Conservation (phyloP, 495 filamentous ascomycete species). For the Pyrenula massariospora region DNA sequence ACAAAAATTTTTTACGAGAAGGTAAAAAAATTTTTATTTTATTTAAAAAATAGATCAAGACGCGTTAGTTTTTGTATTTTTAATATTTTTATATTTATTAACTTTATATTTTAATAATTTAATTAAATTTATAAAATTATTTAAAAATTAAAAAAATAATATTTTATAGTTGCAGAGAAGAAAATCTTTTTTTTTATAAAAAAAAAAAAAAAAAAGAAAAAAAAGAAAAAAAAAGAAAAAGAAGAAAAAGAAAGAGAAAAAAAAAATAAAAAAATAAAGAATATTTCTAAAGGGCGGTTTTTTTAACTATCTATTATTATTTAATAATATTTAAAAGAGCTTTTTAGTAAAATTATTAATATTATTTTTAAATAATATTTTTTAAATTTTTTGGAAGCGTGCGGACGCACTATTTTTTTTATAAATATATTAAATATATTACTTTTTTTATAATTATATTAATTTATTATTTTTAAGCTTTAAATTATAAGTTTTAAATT, state of each 20-base stretch:
- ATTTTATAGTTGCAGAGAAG: too few species aligned
- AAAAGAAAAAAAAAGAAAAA: too few species aligned
- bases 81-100: too few species aligned
- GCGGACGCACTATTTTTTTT: neutral
- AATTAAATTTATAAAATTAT: neutral
- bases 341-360: neutral
- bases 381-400: neutral
- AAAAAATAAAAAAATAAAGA: neutral
- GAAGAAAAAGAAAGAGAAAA: too few species aligned
- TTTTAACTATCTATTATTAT: slow-evolving; percentile 1
- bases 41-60: too few species aligned
- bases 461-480: neutral
- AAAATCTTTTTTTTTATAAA: too few species aligned
- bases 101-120: too few species aligned
- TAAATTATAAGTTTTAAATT: neutral
- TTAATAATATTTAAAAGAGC: too few species aligned
- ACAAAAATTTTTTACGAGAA: neutral
- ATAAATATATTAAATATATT: neutral
- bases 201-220: too few species aligned
- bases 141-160: neutral
- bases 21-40: neutral
- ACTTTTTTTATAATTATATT: neutral
- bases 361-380: neutral
- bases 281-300: neutral
- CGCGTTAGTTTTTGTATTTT: too few species aligned